Percentiles rank a stretch among this genome's conserved stretches.
Evolutionary conservation across 2,329 filamentous ascomycete species (phyloP).

Genomic region (Cladosporium oxysporum): DNA sequence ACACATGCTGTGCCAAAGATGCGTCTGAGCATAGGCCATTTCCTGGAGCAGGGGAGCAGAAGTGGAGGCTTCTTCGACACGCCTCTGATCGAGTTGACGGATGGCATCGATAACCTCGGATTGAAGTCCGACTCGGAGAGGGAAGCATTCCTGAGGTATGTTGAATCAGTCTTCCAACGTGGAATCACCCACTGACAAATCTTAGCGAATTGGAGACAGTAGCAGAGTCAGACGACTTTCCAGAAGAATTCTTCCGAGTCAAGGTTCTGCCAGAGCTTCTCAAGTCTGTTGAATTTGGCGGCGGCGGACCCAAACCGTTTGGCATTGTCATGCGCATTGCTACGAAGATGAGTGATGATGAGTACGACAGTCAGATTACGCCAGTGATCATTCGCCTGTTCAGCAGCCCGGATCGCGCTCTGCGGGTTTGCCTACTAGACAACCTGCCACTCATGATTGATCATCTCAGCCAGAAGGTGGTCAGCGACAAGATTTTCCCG

Average conservation of each 20-base stretch:
- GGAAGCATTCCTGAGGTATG: slow-evolving; percentile 76
- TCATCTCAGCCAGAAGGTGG: slow-evolving; percentile 78
- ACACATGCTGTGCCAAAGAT: slow-evolving; percentile 88
- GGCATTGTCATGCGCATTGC: slow-evolving; percentile 87
- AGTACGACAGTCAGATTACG: slow-evolving; percentile 81
- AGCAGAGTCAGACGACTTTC: slow-evolving; percentile 77
- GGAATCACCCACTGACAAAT: slow-evolving; percentile 14
- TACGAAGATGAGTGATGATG: slow-evolving; percentile 80
- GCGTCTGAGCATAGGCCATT: slow-evolving; percentile 78
- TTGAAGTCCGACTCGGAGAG: slow-evolving; percentile 83
- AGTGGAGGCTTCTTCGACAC: slow-evolving; percentile 89
- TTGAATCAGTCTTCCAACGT: slow-evolving; percentile 12
- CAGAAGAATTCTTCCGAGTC: slow-evolving; percentile 97
- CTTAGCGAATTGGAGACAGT: slow-evolving; percentile 74
- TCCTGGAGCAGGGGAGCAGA: slow-evolving; percentile 84
- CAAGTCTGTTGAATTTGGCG: slow-evolving; percentile 99
- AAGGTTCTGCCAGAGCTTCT: slow-evolving; percentile 92
- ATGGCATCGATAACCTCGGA: slow-evolving; percentile 89
- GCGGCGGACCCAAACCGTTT: slow-evolving; percentile 90
- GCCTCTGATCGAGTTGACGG: slow-evolving; percentile 84
- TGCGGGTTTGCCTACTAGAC: slow-evolving; percentile 87
- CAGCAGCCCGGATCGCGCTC: slow-evolving; percentile 84
- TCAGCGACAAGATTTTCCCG: slow-evolving; percentile 96
- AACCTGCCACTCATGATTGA: slow-evolving; percentile 91
- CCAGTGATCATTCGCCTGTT: slow-evolving; percentile 88